Conservation (phyloP, 768 basidiomycete species). For the Trametes cingulata region DNA sequence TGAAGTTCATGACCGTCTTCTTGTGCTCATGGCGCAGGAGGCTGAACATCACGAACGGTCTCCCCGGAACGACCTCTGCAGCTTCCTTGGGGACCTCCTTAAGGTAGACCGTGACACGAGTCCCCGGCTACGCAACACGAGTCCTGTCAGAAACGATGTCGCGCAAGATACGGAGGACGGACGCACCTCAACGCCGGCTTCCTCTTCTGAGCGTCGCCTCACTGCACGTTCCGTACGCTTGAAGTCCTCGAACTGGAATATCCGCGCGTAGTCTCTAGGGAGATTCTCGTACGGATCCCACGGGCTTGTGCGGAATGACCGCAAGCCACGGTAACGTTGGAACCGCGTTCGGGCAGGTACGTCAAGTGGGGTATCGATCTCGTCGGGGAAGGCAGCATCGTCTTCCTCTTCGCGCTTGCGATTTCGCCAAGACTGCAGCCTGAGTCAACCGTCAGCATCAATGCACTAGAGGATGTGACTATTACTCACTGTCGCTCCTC, state of each 20-base stretch:
- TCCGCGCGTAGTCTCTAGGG: conserved; percentile 89
- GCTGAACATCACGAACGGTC: conserved; percentile 71
- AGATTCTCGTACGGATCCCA: conserved; percentile 99
- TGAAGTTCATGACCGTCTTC: conserved; percentile 87
- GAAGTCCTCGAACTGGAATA: conserved; percentile 97
- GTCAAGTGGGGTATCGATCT: conserved; percentile 92
- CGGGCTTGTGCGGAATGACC: conserved; percentile 90
- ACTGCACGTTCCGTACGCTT: conserved; percentile 79
- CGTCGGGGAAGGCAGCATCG: conserved; percentile 90
- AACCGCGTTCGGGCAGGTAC: conserved; percentile 79
- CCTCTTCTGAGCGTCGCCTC: conserved; percentile 63
- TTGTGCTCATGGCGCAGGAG: conserved; percentile 97
- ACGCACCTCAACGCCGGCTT: conserved; percentile 64
- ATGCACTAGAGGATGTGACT: conserved; percentile 1
- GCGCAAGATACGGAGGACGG: not conserved
- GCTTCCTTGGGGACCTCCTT: conserved; percentile 73
- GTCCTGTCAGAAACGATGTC: not conserved
- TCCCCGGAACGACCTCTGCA: conserved; percentile 30
- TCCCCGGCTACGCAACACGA: conserved; percentile 60
- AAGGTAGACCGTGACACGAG: conserved; percentile 74
- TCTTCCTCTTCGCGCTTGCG: conserved; percentile 77
- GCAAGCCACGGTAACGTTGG: conserved; percentile 88
- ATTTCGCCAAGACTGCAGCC: conserved; percentile 66
- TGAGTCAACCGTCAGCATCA: conserved; percentile 29
- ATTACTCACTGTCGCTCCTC: conserved; percentile 79